phyloP scores from a whole-genome alignment of 2,329 filamentous ascomycete genomes.

The Cercospora sesami region DNA sequence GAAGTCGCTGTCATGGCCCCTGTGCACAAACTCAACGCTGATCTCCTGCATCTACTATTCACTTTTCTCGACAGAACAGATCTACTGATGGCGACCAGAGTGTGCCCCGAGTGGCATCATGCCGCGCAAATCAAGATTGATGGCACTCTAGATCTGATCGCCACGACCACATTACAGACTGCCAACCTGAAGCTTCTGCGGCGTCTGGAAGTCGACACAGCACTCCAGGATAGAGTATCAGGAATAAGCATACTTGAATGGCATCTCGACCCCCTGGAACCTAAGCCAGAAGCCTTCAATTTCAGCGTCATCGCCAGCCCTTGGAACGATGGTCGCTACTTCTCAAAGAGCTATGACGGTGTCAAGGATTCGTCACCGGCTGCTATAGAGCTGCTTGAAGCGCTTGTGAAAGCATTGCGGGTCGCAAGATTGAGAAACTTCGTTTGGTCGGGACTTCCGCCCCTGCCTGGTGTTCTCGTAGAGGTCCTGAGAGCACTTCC shows the following conservation, averaged over 20 bases:
- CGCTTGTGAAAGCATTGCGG: too few species aligned
- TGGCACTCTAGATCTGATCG: background rate
- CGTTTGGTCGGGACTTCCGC: too few species aligned
- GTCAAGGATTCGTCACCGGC: too few species aligned
- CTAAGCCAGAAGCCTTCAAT: too few species aligned
- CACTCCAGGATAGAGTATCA: background rate
- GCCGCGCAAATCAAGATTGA: background rate
- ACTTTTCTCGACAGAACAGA: background rate
- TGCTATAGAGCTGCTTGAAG: too few species aligned
- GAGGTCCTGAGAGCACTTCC: too few species aligned
- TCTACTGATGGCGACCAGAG: background rate
- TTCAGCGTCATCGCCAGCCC: too few species aligned
- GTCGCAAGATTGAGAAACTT: too few species aligned
- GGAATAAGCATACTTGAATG: background rate
- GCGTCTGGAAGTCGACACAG: background rate
- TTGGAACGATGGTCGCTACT: too few species aligned
- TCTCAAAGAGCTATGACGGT: too few species aligned
- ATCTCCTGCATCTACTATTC: background rate
- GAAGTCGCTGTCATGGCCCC: background rate
- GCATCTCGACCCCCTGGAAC: background rate
- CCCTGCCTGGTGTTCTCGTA: too few species aligned
- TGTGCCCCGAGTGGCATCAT: constrained; percentile 3
- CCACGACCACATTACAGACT: background rate
- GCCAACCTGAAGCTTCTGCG: background rate
- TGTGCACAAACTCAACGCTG: background rate